Base-by-base conservation (phyloP, 345 rosid species). In the Linum trigynum region DNA sequence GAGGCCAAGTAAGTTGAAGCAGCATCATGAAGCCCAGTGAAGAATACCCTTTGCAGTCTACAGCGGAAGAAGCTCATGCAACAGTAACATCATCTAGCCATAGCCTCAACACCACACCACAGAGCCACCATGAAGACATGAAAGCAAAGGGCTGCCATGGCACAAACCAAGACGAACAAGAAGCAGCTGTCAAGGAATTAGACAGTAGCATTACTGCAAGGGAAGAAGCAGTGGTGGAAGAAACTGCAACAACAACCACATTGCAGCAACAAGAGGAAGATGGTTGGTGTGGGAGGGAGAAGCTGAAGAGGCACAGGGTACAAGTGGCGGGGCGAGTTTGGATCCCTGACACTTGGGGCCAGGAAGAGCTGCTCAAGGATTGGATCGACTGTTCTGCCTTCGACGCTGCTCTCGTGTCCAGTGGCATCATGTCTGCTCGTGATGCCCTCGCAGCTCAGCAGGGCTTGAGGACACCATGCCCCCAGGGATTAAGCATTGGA, bases 321-420 rank as follows among this genome's bases (percentile, higher is more conserved):
- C 89, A 79, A 57, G 76, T 83, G 55, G 81, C 80, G 0, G 92
- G 96, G 15, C 65, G 65, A 57, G 81, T 86, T 59, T 12, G 62
- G 65, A 75, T 89, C 67, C 92, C 92, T 5, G 96, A 89, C 0
- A 69, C 56, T 5, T 86, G 96, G 96, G 85, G 83, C 0, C 81
- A 86, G 42, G 96, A 89, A 68, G 77, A 74, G 12, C 57, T 80
- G 70, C 84, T 89, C 2, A 77, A 61, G 58, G 85, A 84, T 10
- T 89, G 96, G 96, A 79, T 83, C 45, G 92, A 86, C 59, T 83
- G 62, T 55, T 75, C 86, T 0, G 64, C 85, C 0, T 89, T 89
- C 37, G 88, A 89, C 16, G 58, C 76, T 7, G 39, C 80, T 67
- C 64, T 84, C 17, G 75, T 77, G 14, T 87, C 86, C 0, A 71